Conservation (phyloP, 1,284 basidiomycete genomes). For the Pseudozyma hubeiensis region DNA sequence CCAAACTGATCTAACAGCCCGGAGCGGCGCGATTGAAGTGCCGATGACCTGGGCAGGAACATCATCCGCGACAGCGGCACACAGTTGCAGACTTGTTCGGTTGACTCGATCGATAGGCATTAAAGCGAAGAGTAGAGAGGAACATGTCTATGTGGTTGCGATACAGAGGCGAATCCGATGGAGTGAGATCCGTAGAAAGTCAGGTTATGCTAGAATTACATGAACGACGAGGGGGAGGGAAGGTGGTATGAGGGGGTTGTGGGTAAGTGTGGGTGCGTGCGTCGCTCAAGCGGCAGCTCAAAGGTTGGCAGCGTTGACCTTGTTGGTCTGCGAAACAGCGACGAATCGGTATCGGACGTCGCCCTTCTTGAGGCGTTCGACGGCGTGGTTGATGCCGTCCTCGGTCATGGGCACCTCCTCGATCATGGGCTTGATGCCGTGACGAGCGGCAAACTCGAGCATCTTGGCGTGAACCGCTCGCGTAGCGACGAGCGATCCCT, state of each 20-base stretch:
- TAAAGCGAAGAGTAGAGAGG: background rate
- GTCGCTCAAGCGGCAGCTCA: conserved; percentile 1
- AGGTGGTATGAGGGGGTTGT: no score
- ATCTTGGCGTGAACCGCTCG: conserved; percentile 59
- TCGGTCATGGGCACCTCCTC: conserved; percentile 65
- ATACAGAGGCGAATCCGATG: background rate
- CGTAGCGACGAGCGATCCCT: conserved; percentile 58
- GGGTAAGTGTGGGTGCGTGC: background rate
- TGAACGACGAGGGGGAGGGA: background rate
- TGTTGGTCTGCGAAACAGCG: conserved; percentile 51
- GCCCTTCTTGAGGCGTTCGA: conserved; percentile 60
- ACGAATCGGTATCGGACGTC: conserved; percentile 65
- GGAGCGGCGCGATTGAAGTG: no score
- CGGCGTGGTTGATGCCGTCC: conserved; percentile 60
- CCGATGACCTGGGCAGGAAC: no score
- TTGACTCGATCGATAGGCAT: background rate
- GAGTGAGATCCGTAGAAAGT: background rate
- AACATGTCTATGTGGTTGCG: conserved; percentile 6
- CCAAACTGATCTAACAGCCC: no score
- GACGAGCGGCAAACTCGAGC: conserved; percentile 58
- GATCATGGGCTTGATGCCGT: conserved; percentile 58
- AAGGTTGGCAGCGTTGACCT: conserved; percentile 38
- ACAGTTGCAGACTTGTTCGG: no score
- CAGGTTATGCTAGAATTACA: conserved; percentile 8
- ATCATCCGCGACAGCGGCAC: no score